Percentiles rank a stretch among this genome's conserved stretches.
Conservation (phyloP, 106 monocot species). For the Dendrobium chrysotoxum region DNA sequence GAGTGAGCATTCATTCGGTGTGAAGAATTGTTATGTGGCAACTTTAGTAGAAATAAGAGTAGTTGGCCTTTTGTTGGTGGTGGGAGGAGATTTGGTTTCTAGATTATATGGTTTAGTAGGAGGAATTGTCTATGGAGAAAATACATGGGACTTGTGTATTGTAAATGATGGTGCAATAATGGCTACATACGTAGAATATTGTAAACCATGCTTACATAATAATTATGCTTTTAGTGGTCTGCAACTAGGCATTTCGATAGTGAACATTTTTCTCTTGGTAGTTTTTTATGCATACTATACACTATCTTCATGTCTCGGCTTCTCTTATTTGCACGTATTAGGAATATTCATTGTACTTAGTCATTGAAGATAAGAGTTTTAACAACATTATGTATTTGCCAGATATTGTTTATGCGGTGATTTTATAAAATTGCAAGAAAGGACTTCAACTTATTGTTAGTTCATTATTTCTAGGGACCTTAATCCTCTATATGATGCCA, state of each 20-base stretch:
- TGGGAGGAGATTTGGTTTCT: too few species aligned
- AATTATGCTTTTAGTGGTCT: background rate
- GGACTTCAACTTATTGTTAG: background rate
- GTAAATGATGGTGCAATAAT: background rate
- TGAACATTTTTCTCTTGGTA: background rate
- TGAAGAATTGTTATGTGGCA: too few species aligned
- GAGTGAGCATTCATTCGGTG: too few species aligned
- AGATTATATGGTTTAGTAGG: too few species aligned
- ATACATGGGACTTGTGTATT: background rate
- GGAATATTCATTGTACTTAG: background rate
- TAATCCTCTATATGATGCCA: slow-evolving; percentile 84
- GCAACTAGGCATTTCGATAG: background rate
- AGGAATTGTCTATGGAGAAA: too few species aligned
- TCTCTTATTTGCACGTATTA: background rate
- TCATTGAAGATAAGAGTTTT: background rate
- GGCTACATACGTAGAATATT: background rate
- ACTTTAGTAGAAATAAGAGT: too few species aligned
- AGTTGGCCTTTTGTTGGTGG: too few species aligned
- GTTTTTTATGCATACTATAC: background rate
- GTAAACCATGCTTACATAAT: background rate
- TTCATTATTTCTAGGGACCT: slow-evolving; percentile 59
- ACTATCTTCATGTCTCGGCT: background rate
- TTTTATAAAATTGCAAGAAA: background rate
- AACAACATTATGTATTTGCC: slow-evolving; percentile 6
- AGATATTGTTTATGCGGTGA: background rate